Evolutionary conservation across 2,329 filamentous ascomycete genomes (phyloP).

Genomic region (Leptographium flavum): DNA sequence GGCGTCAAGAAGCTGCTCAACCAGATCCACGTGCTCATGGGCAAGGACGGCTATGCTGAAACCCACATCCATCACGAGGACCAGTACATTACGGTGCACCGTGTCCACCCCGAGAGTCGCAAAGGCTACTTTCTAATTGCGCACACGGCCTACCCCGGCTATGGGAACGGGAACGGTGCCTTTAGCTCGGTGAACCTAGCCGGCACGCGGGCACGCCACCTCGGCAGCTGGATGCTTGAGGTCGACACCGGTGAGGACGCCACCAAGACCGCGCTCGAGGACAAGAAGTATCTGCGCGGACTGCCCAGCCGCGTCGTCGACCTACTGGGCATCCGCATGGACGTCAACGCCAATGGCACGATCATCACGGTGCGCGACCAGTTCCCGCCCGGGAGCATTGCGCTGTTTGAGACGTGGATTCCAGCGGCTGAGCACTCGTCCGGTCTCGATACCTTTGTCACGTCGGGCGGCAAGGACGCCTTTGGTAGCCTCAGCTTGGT

Average conservation of each 20-base stretch:
- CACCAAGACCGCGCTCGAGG: slow-evolving; percentile 47
- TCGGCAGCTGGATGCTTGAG: slow-evolving; percentile 87
- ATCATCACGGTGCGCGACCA: slow-evolving; percentile 66
- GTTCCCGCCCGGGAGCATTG: slow-evolving; percentile 89
- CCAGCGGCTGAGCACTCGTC: slow-evolving; percentile 72
- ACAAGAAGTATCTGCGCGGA: slow-evolving; percentile 61
- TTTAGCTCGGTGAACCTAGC: slow-evolving; percentile 67
- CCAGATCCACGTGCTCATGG: slow-evolving; percentile 90
- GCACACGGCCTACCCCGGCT: slow-evolving; percentile 88
- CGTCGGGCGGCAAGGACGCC: slow-evolving; percentile 62
- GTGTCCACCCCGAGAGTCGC: slow-evolving; percentile 80
- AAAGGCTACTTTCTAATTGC: slow-evolving; percentile 94
- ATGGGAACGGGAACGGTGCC: slow-evolving; percentile 68
- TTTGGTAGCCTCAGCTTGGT: slow-evolving; percentile 62
- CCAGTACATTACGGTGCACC: slow-evolving; percentile 90
- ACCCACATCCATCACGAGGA: slow-evolving; percentile 94
- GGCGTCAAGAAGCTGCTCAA: slow-evolving; percentile 87
- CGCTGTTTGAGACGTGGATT: slow-evolving; percentile 92
- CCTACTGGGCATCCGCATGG: slow-evolving; percentile 58
- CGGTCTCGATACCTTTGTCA: slow-evolving; percentile 76
- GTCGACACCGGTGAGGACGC: slow-evolving; percentile 66
- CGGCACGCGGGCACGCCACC: slow-evolving; percentile 70
- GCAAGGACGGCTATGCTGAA: slow-evolving; percentile 84
- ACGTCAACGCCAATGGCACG: slow-evolving; percentile 59
- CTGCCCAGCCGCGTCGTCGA: slow-evolving; percentile 72